Evolutionary conservation across 2,329 filamentous ascomycete species (phyloP).

Genomic region (Eutypella sp.): DNA sequence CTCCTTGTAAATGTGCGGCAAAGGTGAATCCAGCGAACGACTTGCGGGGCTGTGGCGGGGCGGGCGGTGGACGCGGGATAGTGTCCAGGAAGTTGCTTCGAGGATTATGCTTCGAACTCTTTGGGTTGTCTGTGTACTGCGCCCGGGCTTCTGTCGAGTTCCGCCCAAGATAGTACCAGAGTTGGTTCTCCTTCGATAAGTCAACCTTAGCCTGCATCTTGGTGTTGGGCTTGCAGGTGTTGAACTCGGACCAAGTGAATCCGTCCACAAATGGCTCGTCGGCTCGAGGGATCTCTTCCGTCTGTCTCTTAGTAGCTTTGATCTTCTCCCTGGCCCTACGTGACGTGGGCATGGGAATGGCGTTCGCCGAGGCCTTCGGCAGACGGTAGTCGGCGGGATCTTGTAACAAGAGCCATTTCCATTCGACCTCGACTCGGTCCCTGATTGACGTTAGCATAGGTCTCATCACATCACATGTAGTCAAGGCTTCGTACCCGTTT

Average conservation of each 20-base stretch:
- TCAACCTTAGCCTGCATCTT: constrained; percentile 64
- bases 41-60: constrained; percentile 20
- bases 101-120: constrained; percentile 54
- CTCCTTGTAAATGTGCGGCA: constrained; percentile 14
- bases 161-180: constrained; percentile 86
- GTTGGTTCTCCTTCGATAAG: constrained; percentile 63
- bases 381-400: constrained; percentile 66
- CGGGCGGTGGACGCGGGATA: constrained; percentile 46
- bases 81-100: constrained; percentile 71
- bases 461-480: constrained; percentile 1
- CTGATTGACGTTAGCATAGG: constrained; percentile 44
- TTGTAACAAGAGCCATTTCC: constrained; percentile 76
- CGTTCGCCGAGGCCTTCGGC: constrained; percentile 69
- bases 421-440: constrained; percentile 73
- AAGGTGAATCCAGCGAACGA: constrained; percentile 24
- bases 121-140: constrained; percentile 79
- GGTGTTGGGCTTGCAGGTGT: constrained; percentile 53
- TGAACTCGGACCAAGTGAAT: constrained; percentile 76
- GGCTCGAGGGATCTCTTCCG: constrained; percentile 58
- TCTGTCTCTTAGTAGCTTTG: constrained; percentile 57
- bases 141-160: constrained; percentile 85
- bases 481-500: constrained; percentile 54
- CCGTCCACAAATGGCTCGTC: constrained; percentile 64
- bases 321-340: constrained; percentile 61
- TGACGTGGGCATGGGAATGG: constrained; percentile 64